Evolutionary conservation across 192 early-diverging fungal genomes (phyloP).

Genomic region (Chytriomyces confervae): DNA sequence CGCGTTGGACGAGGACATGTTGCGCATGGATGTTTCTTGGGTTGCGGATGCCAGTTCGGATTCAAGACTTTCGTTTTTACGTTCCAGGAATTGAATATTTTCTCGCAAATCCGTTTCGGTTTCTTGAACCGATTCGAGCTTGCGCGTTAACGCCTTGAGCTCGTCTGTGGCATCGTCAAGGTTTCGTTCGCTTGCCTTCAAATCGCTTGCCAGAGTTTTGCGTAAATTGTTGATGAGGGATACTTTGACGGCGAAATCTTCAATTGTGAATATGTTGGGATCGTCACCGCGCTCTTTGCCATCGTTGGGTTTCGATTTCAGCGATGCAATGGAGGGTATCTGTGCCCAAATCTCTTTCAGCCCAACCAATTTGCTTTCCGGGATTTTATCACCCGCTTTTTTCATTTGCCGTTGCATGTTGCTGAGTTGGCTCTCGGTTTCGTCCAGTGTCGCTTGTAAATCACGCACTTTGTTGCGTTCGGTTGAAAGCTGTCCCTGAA

Average conservation of each 20-base stretch:
- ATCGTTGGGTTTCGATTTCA: neutral
- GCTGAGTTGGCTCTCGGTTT: neutral
- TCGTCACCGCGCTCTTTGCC: neutral
- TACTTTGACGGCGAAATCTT: conserved; percentile 25
- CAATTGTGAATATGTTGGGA: conserved; percentile 14
- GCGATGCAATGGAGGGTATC: neutral
- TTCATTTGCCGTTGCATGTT: neutral
- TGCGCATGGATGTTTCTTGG: neutral
- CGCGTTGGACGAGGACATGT: neutral
- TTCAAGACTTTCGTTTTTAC: conserved; percentile 5
- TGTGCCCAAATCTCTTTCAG: conserved; percentile 10
- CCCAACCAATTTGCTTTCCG: neutral
- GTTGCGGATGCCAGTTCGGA: neutral
- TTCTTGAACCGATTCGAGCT: conserved; percentile 10
- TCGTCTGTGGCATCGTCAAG: conserved; percentile 32
- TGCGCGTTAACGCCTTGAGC: neutral
- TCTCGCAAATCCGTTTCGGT: conserved; percentile 16
- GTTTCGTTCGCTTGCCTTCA: conserved; percentile 9
- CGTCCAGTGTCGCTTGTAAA: conserved; percentile 31
- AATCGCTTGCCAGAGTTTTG: conserved; percentile 5
- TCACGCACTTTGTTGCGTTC: conserved; percentile 37
- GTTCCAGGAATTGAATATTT: conserved; percentile 21
- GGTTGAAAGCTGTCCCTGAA: conserved; percentile 34
- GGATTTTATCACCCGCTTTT: neutral
- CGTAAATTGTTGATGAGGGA: conserved; percentile 3